These are phyloP conservation scores for Berkeleyomyces rouxiae DNA, from an alignment of 2,329 filamentous ascomycete species.

Conservation along the genomic window DNA sequence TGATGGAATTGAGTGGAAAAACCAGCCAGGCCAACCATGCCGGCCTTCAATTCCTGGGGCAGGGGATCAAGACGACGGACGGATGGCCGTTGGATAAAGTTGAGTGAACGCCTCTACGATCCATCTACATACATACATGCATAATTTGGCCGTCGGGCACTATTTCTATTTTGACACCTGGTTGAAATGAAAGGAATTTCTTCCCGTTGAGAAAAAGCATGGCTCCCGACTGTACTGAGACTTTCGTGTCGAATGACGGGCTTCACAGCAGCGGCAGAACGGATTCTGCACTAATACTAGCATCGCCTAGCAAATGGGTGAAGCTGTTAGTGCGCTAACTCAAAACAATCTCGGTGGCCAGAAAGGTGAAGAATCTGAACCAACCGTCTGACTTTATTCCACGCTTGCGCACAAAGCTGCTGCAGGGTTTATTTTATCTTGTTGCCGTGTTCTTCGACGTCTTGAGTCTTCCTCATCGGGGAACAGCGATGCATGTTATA, in stretches of 20 bases:
- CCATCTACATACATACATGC: not conserved
- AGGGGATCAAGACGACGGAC: not conserved
- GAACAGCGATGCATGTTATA: too few species aligned
- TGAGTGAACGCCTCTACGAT: too few species aligned
- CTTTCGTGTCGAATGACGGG: not conserved
- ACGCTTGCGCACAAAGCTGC: not conserved
- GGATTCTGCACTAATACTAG: not conserved
- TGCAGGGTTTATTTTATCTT: too few species aligned
- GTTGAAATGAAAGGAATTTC: not conserved
- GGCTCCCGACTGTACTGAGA: not conserved
- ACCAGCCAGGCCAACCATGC: not conserved
- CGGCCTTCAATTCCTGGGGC: not conserved
- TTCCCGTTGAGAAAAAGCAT: not conserved
- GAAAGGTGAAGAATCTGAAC: not conserved
- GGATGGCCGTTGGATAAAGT: not conserved
- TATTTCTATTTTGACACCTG: not conserved
- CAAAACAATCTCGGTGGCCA: not conserved
- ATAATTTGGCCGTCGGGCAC: not conserved
- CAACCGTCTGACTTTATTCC: not conserved
- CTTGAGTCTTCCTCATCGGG: not conserved
- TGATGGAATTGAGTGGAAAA: not conserved
- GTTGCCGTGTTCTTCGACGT: not conserved
- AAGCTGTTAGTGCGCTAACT: not conserved
- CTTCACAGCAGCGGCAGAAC: not conserved
- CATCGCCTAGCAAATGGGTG: too few species aligned